Conservation (phyloP, 2,329 filamentous ascomycete genomes). For the Aureobasidium sp. region DNA sequence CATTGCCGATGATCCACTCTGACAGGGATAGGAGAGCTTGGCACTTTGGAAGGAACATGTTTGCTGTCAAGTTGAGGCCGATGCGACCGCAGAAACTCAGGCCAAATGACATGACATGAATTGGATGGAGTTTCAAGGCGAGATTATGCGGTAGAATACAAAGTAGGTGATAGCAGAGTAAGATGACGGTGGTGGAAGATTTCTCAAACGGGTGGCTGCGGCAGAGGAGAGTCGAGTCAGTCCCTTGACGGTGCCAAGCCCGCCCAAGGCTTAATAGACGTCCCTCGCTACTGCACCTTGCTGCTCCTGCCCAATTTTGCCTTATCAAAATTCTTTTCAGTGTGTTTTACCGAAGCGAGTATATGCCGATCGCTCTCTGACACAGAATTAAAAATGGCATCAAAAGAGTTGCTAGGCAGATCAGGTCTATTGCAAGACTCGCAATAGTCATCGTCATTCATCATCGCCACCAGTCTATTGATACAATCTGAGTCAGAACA, state of each 20-base stretch:
- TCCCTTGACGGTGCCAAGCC: background rate
- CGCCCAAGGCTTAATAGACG: background rate
- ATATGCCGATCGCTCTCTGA: background rate
- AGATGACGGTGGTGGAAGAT: slow-evolving; percentile 1
- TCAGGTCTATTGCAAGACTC: background rate
- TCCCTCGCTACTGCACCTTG: background rate
- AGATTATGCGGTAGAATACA: background rate
- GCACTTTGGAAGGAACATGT: background rate
- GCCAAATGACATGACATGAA: background rate
- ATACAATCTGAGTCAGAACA: background rate
- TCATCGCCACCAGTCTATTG: background rate
- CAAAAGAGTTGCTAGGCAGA: background rate
- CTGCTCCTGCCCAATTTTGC: background rate
- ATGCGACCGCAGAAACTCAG: background rate
- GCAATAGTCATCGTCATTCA: background rate
- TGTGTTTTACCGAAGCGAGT: background rate
- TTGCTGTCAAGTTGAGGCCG: background rate
- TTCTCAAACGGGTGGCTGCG: background rate
- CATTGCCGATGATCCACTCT: background rate
- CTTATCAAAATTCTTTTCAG: background rate
- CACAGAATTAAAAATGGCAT: background rate
- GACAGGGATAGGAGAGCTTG: background rate
- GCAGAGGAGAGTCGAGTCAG: background rate
- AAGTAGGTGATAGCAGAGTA: background rate
- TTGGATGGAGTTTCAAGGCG: background rate